Conservation (phyloP, 768 basidiomycete genomes). For the Tulasnella sp. region DNA sequence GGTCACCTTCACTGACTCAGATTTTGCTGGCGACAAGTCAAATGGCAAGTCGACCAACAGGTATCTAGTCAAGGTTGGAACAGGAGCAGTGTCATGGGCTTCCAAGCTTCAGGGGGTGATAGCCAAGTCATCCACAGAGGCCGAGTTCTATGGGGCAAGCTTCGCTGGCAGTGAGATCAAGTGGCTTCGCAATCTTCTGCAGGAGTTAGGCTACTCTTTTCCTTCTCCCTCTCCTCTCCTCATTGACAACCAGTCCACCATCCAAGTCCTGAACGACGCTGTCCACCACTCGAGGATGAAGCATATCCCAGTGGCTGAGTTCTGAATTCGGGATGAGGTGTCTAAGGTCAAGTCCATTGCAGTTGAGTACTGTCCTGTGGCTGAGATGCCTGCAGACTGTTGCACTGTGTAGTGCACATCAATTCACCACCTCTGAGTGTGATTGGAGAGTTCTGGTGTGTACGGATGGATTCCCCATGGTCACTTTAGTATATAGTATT, state of each 20-base stretch:
- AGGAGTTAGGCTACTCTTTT: not conserved
- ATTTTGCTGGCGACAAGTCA: no score
- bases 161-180: conserved; percentile 13
- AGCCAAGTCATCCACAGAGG: no score
- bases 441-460: not conserved
- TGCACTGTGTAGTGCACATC: not conserved
- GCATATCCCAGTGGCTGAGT: not conserved
- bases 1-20: no score
- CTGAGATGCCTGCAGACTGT: conserved; percentile 1
- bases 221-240: not conserved
- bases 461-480: not conserved
- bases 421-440: not conserved
- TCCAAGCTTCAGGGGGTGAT: no score
- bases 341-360: not conserved
- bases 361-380: not conserved
- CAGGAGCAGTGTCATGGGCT: no score
- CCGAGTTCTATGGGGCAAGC: no score
- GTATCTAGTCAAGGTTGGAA: no score
- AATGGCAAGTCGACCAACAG: no score
- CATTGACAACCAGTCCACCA: conserved; percentile 14
- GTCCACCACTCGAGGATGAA: not conserved
- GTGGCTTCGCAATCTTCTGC: conserved; percentile 5
- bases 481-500: not conserved
- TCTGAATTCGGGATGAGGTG: not conserved
- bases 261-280: conserved; percentile 1